Base-by-base conservation (phyloP, 768 basidiomycete genomes). In the Roridomyces roridus region DNA sequence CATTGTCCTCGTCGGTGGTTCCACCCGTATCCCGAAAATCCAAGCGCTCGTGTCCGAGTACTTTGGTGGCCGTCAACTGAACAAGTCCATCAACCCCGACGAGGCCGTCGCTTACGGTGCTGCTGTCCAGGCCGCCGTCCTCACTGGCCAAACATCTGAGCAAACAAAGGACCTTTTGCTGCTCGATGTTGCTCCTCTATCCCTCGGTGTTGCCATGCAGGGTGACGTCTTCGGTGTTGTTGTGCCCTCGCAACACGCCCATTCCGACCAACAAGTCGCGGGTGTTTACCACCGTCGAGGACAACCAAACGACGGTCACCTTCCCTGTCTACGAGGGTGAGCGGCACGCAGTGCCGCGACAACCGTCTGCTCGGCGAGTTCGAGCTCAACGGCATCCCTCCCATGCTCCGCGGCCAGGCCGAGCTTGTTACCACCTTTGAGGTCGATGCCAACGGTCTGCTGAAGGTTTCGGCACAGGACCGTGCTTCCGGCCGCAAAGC, bases 281-380 rank as follows among this genome's bases (percentile, higher is more conserved):
- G 71, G 92, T 92, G 46, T 99, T 99, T 85, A 99, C 97, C 66
- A 99, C 97, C 51, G 97, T 99, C 63, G 97, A 99, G 86, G 97
- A 99, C 84, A 99, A 98, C 85, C 97, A 98, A 80, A 99, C 97
- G 60, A 96, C 93, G 59, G 97, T 99, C 80, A 98, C 96, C 64
- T 99, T 98, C 94, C 97, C 97, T 67, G 97, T 99, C 86, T 89
- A 99, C 79, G 97, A 99, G 85, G 97, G 97, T 72, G 97, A 99
- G 80, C 95, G 97, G n/a, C 65, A 98, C 96, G 29, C 96, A 98
- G 72, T 99, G 97, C 83, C 92, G 95, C 69, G 97, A 99, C 81
- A 99, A 98, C 82, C 89, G 97, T 74, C 82, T 99, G 60, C 92
- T 99, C 68, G 97, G 97, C 69, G 97, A 99, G 80, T 99, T 99